phyloP scores from a whole-genome alignment of 1,284 basidiomycete species.

The Leccinum pachyderme region DNA sequence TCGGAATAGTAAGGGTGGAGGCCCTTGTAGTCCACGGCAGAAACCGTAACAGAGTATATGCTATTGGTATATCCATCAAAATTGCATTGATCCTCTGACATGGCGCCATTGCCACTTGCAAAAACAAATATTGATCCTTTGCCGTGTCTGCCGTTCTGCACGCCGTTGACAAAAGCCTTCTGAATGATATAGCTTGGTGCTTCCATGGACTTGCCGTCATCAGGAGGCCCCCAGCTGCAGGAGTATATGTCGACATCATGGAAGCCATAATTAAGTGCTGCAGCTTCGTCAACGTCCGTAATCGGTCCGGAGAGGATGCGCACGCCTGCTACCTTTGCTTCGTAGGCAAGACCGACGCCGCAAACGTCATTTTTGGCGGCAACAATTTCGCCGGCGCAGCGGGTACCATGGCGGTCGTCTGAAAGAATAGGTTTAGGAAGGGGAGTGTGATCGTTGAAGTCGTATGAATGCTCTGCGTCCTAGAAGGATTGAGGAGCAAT shows the following conservation, averaged over 20 bases:
- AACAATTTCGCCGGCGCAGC: slow-evolving; percentile 98
- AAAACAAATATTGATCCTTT: slow-evolving; percentile 97
- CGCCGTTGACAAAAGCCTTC: slow-evolving; percentile 93
- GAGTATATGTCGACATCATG: slow-evolving; percentile 90
- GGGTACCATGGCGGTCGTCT: slow-evolving; percentile 97
- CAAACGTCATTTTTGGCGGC: slow-evolving; percentile 95
- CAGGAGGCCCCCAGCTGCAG: slow-evolving; percentile 98
- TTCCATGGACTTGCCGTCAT: slow-evolving; percentile 95
- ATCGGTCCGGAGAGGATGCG: slow-evolving; percentile 97
- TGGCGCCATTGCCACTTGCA: slow-evolving; percentile 95
- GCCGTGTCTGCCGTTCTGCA: slow-evolving; percentile 87
- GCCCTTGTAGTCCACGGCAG: slow-evolving; percentile 90
- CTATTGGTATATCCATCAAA: slow-evolving; percentile 99
- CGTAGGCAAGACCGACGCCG: slow-evolving; percentile 92
- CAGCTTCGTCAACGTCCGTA: slow-evolving; percentile 96
- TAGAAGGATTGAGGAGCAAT: slow-evolving; percentile 33
- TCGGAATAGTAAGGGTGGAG: slow-evolving; percentile 97
- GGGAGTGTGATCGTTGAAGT: slow-evolving; percentile 93
- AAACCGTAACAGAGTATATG: slow-evolving; percentile 95
- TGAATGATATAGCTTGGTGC: slow-evolving; percentile 89
- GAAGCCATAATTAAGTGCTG: slow-evolving; percentile 92
- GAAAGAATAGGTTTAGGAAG: slow-evolving; percentile 85
- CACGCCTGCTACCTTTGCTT: slow-evolving; percentile 89
- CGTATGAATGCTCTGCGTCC: slow-evolving; percentile 90
- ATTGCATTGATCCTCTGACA: slow-evolving; percentile 94